These are phyloP conservation scores for Rhynchosporium graminicola DNA, from an alignment of 2,329 filamentous ascomycete genomes.

Conservation along the genomic window DNA sequence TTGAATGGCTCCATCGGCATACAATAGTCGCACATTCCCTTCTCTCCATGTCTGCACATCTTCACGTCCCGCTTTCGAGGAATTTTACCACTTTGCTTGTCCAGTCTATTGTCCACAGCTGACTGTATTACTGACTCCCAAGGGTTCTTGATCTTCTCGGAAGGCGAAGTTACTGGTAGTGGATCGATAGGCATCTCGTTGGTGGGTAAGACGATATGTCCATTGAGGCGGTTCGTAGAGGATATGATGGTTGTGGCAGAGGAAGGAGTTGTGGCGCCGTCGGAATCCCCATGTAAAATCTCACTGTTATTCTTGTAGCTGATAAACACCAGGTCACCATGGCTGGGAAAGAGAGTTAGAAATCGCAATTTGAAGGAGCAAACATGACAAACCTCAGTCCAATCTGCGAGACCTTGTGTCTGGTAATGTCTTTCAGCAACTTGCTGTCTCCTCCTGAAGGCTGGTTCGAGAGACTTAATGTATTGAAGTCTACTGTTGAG, in stretches of 20 bases:
- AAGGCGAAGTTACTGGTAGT: conserved; percentile 54
- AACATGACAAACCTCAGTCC: conserved; percentile 54
- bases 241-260: conserved; percentile 35
- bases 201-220: conserved; percentile 68
- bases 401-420: conserved; percentile 58
- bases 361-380: not conserved
- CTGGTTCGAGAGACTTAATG: conserved; percentile 62
- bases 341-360: conserved; percentile 50
- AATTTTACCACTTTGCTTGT: conserved; percentile 90
- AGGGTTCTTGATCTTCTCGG: conserved; percentile 73
- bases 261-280: conserved; percentile 40
- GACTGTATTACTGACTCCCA: conserved; percentile 94
- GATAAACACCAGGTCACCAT: conserved; percentile 90
- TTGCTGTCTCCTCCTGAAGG: conserved; percentile 61
- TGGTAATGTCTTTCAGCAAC: conserved; percentile 57
- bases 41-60: conserved; percentile 94
- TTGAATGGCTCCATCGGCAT: conserved; percentile 96
- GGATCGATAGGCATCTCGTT: conserved; percentile 68
- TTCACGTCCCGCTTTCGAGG: conserved; percentile 69
- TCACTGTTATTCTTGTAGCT: conserved; percentile 68
- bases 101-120: conserved; percentile 79
- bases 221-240: conserved; percentile 72
- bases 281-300: conserved; percentile 43
- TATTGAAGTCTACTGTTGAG: conserved; percentile 59
- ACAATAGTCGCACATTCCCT: conserved; percentile 99